These are phyloP conservation scores for Penicillium palitans DNA, from an alignment of 2,329 filamentous ascomycete species.

Conservation along the genomic window DNA sequence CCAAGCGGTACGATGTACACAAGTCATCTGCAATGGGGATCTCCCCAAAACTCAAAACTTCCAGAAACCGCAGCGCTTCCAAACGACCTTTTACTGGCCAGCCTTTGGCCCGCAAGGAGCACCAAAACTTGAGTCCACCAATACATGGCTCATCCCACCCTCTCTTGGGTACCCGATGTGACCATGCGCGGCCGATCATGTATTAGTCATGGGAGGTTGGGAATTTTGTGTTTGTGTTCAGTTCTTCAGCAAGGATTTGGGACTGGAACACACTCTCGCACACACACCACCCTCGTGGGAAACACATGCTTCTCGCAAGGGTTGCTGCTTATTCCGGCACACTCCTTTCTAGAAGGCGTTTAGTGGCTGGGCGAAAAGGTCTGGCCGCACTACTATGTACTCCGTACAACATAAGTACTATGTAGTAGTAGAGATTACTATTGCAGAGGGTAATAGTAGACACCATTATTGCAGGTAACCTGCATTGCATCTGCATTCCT, in stretches of 20 bases:
- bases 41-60: conserved; percentile 18
- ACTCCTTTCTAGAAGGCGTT: conserved; percentile 8
- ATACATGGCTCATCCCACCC: conserved; percentile 9
- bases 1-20: background rate
- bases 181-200: conserved; percentile 24
- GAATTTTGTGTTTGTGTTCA: background rate
- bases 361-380: conserved; percentile 2
- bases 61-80: conserved; percentile 13
- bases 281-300: conserved; percentile 8
- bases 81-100: conserved; percentile 14
- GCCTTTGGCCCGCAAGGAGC: background rate
- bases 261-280: background rate
- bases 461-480: conserved; percentile 7
- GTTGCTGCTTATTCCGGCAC: background rate
- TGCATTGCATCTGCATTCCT: conserved; percentile 6
- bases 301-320: conserved; percentile 1
- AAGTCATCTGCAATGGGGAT: conserved; percentile 18
- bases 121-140: conserved; percentile 9
- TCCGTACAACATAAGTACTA: background rate
- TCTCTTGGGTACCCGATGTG: conserved; percentile 14
- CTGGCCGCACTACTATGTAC: background rate
- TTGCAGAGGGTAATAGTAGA: conserved; percentile 3
- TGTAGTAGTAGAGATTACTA: background rate
- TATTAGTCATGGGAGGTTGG: conserved; percentile 4
- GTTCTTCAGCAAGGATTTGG: conserved; percentile 4